Conservation (phyloP, 139 green algal genomes). For the Chlamydomonas incerta region DNA sequence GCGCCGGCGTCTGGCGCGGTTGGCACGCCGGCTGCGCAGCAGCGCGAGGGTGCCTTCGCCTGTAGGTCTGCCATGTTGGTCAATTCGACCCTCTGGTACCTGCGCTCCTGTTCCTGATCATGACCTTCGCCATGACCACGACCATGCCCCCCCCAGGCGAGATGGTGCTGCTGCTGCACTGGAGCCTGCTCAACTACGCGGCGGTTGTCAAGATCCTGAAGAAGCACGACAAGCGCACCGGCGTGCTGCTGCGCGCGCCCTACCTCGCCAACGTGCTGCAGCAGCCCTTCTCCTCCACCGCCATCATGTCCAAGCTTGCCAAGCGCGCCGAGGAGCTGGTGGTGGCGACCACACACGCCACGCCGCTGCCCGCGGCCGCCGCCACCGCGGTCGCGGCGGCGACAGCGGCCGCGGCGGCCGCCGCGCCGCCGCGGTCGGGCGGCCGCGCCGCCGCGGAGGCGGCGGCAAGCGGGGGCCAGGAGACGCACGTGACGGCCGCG, state of each 20-base stretch:
- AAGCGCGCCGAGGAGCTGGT: slow-evolving; percentile 70
- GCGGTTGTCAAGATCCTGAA: slow-evolving; percentile 92
- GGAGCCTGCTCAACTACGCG: slow-evolving; percentile 81
- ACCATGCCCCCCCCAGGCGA: slow-evolving; percentile 46
- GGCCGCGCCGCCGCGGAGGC: not conserved
- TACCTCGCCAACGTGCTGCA: slow-evolving; percentile 78
- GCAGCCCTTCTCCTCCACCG: slow-evolving; percentile 82
- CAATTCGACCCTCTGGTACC: too few species aligned
- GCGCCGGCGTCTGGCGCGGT: too few species aligned
- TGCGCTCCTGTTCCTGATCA: too few species aligned
- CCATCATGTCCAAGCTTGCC: slow-evolving; percentile 74
- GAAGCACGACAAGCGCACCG: slow-evolving; percentile 87
- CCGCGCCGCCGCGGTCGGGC: not conserved
- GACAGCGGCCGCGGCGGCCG: not conserved
- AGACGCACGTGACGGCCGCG: not conserved
- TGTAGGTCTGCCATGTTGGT: too few species aligned
- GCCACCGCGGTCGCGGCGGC: not conserved
- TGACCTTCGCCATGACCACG: too few species aligned
- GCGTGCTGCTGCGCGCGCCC: slow-evolving; percentile 68
- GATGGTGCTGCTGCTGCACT: slow-evolving; percentile 84
- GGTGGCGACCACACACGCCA: slow-evolving; percentile 34
- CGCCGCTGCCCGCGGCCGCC: not conserved
- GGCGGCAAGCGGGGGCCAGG: not conserved
- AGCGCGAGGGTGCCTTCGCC: too few species aligned
- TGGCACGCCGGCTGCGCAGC: too few species aligned